A percentile compares a stretch with the other conserved stretches of the same genome.
Evolutionary conservation across 2,329 filamentous ascomycete genomes (phyloP).

Genomic region (Lecanosticta acicola): DNA sequence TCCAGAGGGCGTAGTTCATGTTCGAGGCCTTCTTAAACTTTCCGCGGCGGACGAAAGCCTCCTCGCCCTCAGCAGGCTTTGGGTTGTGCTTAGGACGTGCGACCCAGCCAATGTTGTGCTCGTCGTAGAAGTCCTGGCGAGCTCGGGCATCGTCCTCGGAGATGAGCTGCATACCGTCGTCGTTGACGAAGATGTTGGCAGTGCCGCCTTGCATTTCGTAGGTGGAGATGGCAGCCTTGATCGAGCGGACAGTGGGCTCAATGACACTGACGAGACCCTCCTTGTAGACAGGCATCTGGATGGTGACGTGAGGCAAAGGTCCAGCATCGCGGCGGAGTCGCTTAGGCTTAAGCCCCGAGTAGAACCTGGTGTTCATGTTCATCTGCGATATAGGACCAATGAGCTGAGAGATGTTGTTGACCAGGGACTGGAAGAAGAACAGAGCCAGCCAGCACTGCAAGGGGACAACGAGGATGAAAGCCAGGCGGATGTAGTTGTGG

Average conservation of each 20-base stretch:
- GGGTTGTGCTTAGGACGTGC: constrained; percentile 47
- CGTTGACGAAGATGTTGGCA: constrained; percentile 63
- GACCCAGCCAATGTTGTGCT: constrained; percentile 48
- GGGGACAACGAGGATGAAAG: constrained; percentile 48
- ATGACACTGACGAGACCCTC: constrained; percentile 37
- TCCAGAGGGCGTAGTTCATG: constrained; percentile 64
- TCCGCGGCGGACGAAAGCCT: constrained; percentile 51
- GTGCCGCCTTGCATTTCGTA: constrained; percentile 56
- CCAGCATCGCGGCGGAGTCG: constrained; percentile 34
- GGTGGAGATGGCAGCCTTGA: constrained; percentile 44
- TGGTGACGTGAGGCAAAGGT: constrained; percentile 52
- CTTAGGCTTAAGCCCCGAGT: constrained; percentile 39
- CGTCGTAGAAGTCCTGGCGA: constrained; percentile 46
- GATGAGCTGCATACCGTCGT: constrained; percentile 62
- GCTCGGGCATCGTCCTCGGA: constrained; percentile 41
- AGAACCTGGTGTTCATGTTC: constrained; percentile 43
- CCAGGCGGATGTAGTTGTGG: constrained; percentile 48
- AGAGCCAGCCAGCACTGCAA: constrained; percentile 56
- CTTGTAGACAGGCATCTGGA: constrained; percentile 41
- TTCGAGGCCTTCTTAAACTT: constrained; percentile 71
- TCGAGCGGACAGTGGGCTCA: constrained; percentile 35
- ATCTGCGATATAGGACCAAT: constrained; percentile 43
- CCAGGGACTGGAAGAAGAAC: constrained; percentile 46
- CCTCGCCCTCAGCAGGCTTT: constrained; percentile 46
- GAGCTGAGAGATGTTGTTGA: constrained; percentile 38